phyloP scores from a whole-genome alignment of 176 grass and related monocot genomes.

The Zea luxurians region DNA sequence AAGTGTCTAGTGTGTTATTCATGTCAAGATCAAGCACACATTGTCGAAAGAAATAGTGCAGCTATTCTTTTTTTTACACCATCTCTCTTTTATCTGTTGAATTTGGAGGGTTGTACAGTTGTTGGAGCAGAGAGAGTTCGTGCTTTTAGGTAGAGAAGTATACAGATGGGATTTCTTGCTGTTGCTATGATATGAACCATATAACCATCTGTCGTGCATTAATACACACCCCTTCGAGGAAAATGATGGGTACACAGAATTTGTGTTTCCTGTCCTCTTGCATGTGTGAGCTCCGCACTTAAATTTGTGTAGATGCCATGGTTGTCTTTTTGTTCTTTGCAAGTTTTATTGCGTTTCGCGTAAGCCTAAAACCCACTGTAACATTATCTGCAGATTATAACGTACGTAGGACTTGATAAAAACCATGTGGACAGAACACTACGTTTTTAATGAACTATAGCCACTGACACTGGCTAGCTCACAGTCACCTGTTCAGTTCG shows the following conservation, averaged over 20 bases:
- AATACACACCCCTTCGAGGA: background rate
- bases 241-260: background rate
- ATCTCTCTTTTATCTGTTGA: slow-evolving; percentile 7
- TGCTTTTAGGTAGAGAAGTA: slow-evolving; percentile 19
- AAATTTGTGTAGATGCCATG: background rate
- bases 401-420: no score
- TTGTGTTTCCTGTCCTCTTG: background rate
- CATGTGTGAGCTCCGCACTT: background rate
- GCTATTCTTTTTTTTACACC: background rate
- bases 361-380: background rate
- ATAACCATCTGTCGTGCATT: background rate
- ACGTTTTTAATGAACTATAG: no score
- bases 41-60: background rate
- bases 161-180: background rate
- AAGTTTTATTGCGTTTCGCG: background rate
- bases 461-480: no score
- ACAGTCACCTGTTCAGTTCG: no score
- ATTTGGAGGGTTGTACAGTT: slow-evolving; percentile 6
- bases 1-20: background rate
- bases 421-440: no score
- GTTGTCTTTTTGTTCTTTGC: background rate
- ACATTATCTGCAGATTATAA: no score
- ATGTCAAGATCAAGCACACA: background rate
- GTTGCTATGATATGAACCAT: background rate
- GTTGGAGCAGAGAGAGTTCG: background rate